A percentile compares a stretch with the other conserved stretches of the same genome.
Conservation (phyloP, 2,329 filamentous ascomycete genomes). For the Fonsecaea multimorphosa region DNA sequence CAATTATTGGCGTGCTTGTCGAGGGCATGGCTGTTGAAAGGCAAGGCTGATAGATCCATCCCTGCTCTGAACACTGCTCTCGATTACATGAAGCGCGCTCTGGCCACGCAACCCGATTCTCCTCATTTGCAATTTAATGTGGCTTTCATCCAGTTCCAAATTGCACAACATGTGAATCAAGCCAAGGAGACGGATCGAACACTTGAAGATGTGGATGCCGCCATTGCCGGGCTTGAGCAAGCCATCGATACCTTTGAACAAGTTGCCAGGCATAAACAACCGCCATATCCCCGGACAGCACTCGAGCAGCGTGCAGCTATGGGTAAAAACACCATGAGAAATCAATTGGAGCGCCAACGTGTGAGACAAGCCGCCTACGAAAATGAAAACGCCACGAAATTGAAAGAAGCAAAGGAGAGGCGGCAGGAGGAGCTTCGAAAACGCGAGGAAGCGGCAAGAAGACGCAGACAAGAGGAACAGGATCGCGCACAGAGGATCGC, state of each 20-base stretch:
- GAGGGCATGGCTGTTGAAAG: conserved; percentile 83
- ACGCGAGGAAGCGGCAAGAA: conserved; percentile 76
- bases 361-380: conserved; percentile 90
- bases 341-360: conserved; percentile 84
- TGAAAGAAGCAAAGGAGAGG: conserved; percentile 77
- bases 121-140: conserved; percentile 97
- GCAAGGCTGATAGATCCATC: conserved; percentile 69
- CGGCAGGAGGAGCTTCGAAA: conserved; percentile 80
- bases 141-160: conserved; percentile 94
- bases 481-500: conserved; percentile 80
- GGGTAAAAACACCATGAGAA: conserved; percentile 92
- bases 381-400: conserved; percentile 86
- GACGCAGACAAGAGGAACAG: conserved; percentile 70
- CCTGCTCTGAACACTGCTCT: conserved; percentile 68
- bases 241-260: conserved; percentile 74
- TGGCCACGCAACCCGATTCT: conserved; percentile 79
- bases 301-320: conserved; percentile 96
- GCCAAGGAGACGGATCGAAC: conserved; percentile 78
- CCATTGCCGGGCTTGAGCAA: conserved; percentile 78
- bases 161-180: conserved; percentile 78
- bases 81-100: conserved; percentile 69
- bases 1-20: conserved; percentile 84
- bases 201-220: conserved; percentile 78
- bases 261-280: conserved; percentile 66
- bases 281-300: conserved; percentile 88